phyloP scores from a whole-genome alignment of 192 early-diverging fungal genomes.

The Coemansia nantahalensis region DNA sequence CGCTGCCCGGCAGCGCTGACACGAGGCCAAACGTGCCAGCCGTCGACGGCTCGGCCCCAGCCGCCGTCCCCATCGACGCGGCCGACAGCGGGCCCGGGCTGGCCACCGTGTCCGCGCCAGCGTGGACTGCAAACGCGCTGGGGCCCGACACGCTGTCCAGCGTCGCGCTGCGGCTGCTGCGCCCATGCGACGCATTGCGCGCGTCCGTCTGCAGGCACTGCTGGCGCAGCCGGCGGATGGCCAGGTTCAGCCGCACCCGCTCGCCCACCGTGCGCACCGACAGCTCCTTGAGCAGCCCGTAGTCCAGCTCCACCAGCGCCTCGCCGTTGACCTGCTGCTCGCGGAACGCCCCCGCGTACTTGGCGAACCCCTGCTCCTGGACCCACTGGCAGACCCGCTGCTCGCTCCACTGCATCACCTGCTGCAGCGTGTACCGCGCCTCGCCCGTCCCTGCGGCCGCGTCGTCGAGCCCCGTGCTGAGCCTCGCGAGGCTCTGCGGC shows the following conservation, averaged over 20 bases:
- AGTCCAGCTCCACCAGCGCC: constrained; percentile 79
- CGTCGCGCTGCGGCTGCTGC: constrained; percentile 13
- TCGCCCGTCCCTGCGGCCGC: not conserved
- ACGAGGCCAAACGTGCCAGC: constrained; percentile 5
- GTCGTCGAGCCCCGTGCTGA: constrained; percentile 9
- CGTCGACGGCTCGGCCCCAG: constrained; percentile 5
- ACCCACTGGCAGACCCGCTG: constrained; percentile 56
- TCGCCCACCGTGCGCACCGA: constrained; percentile 81
- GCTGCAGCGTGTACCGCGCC: constrained; percentile 39
- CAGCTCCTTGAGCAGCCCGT: constrained; percentile 78
- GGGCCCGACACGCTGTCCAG: constrained; percentile 1
- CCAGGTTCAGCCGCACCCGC: constrained; percentile 71
- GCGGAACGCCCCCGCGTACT: constrained; percentile 54
- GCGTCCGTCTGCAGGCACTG: constrained; percentile 54
- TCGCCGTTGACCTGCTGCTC: constrained; percentile 82
- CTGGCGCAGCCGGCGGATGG: constrained; percentile 70
- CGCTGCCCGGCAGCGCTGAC: constrained; percentile 1
- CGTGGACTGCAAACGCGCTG: not conserved
- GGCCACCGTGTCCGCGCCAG: not conserved
- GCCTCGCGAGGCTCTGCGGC: not conserved
- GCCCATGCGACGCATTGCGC: constrained; percentile 5
- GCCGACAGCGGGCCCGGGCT: constrained; percentile 27
- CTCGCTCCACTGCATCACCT: constrained; percentile 55
- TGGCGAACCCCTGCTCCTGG: constrained; percentile 53
- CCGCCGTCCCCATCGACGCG: not conserved